Percentiles rank a stretch among this genome's conserved stretches.
phyloP scores from a whole-genome alignment of 2,329 filamentous ascomycete genomes.

The Ascochyta clinopodiicola region DNA sequence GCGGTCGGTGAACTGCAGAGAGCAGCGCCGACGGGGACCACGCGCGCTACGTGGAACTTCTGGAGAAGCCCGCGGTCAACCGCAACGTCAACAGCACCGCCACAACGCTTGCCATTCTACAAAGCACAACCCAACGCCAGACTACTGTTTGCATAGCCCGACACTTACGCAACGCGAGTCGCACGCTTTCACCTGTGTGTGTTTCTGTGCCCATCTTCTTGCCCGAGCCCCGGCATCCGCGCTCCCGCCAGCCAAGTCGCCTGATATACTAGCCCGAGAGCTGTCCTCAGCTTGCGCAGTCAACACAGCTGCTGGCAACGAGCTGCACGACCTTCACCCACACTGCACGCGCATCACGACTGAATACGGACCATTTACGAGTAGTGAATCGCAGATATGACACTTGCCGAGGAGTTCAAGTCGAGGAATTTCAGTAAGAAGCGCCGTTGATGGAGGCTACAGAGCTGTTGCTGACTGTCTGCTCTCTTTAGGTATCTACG shows the following conservation, averaged over 20 bases:
- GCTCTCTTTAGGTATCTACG: slow-evolving; percentile 65
- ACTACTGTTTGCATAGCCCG: slow-evolving; percentile 34
- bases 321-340: slow-evolving; percentile 6
- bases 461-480: slow-evolving; percentile 42
- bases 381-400: slow-evolving; percentile 53
- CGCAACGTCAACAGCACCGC: slow-evolving; percentile 22
- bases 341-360: slow-evolving; percentile 16
- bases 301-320: slow-evolving; percentile 26
- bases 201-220: too few relatives aligned
- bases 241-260: slow-evolving; percentile 20
- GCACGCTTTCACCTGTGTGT: slow-evolving; percentile 23
- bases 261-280: slow-evolving; percentile 27
- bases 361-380: neutral
- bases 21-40: slow-evolving; percentile 26
- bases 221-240: slow-evolving; percentile 6
- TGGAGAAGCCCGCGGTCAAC: slow-evolving; percentile 34
- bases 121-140: slow-evolving; percentile 15
- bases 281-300: slow-evolving; percentile 34
- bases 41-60: slow-evolving; percentile 44
- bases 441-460: slow-evolving; percentile 7
- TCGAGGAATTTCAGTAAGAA: slow-evolving; percentile 71
- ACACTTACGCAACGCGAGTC: slow-evolving; percentile 37
- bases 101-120: slow-evolving; percentile 25
- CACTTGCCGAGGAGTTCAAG: slow-evolving; percentile 67
- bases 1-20: slow-evolving; percentile 25